phyloP scores from a whole-genome alignment of 805 yeast species.

The Barnettozyma pratensis region DNA sequence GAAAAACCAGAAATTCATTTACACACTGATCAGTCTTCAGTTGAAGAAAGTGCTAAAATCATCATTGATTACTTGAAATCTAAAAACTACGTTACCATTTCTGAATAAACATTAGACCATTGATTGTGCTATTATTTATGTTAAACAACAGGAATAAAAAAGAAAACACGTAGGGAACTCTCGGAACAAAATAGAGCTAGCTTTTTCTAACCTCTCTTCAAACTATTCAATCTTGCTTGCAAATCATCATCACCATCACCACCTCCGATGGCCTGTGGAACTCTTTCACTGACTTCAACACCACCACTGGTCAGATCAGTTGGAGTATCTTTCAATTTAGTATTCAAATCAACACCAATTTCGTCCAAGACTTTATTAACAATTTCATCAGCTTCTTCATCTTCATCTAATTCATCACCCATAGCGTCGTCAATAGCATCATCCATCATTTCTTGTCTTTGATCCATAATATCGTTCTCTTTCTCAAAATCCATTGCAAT shows the following conservation, averaged over 20 bases:
- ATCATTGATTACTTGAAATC: slow-evolving; percentile 63
- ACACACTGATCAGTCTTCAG: slow-evolving; percentile 60
- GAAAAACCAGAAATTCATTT: slow-evolving; percentile 77
- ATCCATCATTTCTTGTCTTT: slow-evolving; percentile 97
- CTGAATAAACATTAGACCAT: slow-evolving; percentile 1
- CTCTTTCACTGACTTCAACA: slow-evolving; percentile 28
- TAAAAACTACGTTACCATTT: slow-evolving; percentile 31
- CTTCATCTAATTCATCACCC: slow-evolving; percentile 86
- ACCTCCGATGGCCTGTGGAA: slow-evolving; percentile 48
- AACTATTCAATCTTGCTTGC: slow-evolving; percentile 81
- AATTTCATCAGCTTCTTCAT: slow-evolving; percentile 86
- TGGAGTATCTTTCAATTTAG: slow-evolving; percentile 43
- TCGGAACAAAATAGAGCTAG: not conserved
- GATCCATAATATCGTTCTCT: slow-evolving; percentile 96
- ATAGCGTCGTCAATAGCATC: slow-evolving; percentile 96
- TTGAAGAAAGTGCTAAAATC: slow-evolving; percentile 76
- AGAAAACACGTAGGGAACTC: not conserved
- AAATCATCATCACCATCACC: slow-evolving; percentile 67
- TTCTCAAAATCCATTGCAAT: slow-evolving; percentile 94
- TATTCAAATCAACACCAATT: slow-evolving; percentile 79
- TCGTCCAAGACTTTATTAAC: slow-evolving; percentile 91
- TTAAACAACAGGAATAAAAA: not conserved
- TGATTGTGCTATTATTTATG: not conserved
- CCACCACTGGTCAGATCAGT: slow-evolving; percentile 21
- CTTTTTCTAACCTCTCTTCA: slow-evolving; percentile 44